Percentiles rank a stretch among this genome's conserved stretches.
Evolutionary conservation across 345 rosid genomes (phyloP).

Genomic region (Crucihimalaya himalaica): DNA sequence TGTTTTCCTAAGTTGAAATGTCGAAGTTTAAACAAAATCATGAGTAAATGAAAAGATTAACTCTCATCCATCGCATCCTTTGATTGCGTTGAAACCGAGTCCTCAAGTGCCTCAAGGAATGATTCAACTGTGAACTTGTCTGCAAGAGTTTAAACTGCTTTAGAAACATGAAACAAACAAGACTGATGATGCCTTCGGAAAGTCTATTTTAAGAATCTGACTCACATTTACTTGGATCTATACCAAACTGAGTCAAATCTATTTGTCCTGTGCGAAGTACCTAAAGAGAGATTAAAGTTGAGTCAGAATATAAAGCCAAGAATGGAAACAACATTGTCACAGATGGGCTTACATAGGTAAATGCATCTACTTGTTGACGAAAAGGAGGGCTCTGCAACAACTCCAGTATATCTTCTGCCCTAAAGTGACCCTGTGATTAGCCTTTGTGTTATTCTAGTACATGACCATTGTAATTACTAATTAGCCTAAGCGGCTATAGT

Average conservation of each 20-base stretch:
- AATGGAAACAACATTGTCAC: constrained; percentile 14
- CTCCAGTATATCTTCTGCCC: constrained; percentile 75
- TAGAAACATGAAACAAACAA: background rate
- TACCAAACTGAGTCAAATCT: constrained; percentile 90
- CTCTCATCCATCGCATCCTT: constrained; percentile 40
- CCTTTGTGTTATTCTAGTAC: constrained; percentile 13
- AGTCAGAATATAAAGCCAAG: constrained; percentile 10
- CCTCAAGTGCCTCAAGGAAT: constrained; percentile 97
- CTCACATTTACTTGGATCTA: constrained; percentile 92
- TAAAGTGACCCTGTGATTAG: constrained; percentile 70
- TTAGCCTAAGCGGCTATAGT: background rate
- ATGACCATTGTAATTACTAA: constrained; percentile 2
- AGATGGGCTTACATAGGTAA: constrained; percentile 70
- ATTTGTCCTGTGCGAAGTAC: constrained; percentile 96
- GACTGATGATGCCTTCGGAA: background rate
- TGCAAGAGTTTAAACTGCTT: constrained; percentile 42
- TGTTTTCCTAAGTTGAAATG: background rate
- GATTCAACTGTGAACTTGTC: constrained; percentile 84
- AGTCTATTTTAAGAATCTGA: background rate
- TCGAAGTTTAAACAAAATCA: constrained; percentile 20
- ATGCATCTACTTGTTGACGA: constrained; percentile 97
- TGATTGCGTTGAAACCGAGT: constrained; percentile 55
- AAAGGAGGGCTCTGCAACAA: constrained; percentile 91
- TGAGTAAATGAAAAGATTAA: background rate
- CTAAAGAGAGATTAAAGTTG: constrained; percentile 42